phyloP scores from a whole-genome alignment of 2,329 filamentous ascomycete species.

The Esteya vermicola region DNA sequence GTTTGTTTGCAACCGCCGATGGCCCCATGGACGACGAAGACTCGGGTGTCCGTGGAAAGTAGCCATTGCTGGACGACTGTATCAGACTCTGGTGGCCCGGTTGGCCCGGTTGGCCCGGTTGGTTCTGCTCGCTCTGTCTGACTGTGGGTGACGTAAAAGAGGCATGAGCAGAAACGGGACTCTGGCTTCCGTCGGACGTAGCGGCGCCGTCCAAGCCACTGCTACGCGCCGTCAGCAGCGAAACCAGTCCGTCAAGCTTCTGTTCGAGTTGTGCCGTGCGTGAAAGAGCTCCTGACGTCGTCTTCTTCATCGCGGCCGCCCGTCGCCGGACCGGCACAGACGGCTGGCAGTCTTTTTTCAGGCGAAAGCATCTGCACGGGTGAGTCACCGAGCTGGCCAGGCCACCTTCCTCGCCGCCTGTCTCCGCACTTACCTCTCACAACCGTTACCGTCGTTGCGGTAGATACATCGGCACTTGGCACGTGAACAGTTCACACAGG shows the following conservation, averaged over 20 bases:
- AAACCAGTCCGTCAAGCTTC: constrained; percentile 33
- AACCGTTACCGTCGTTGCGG: constrained; percentile 15
- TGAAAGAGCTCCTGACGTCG: constrained; percentile 14
- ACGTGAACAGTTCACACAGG: constrained; percentile 30
- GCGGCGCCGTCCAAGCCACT: neutral
- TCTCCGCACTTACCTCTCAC: constrained; percentile 17
- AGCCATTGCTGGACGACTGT: neutral
- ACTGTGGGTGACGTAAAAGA: neutral
- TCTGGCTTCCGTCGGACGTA: neutral
- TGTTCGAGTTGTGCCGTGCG: constrained; percentile 31
- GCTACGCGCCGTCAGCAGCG: constrained; percentile 21
- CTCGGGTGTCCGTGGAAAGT: constrained; percentile 5
- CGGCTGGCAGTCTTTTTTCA: constrained; percentile 32
- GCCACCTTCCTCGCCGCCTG: too few species aligned
- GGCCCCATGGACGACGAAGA: constrained; percentile 1
- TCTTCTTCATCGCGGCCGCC: constrained; percentile 16
- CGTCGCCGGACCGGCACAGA: constrained; percentile 26
- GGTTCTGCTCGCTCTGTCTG: neutral
- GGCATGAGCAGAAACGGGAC: neutral
- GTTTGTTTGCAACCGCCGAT: too few species aligned
- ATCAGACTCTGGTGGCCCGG: neutral
- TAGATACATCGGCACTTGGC: constrained; percentile 34
- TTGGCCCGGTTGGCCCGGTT: neutral
- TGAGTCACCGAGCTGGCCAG: neutral
- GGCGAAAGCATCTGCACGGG: constrained; percentile 22